Evolutionary conservation across 768 basidiomycete species (phyloP).

Genomic region (Tephrocybe rancida): DNA sequence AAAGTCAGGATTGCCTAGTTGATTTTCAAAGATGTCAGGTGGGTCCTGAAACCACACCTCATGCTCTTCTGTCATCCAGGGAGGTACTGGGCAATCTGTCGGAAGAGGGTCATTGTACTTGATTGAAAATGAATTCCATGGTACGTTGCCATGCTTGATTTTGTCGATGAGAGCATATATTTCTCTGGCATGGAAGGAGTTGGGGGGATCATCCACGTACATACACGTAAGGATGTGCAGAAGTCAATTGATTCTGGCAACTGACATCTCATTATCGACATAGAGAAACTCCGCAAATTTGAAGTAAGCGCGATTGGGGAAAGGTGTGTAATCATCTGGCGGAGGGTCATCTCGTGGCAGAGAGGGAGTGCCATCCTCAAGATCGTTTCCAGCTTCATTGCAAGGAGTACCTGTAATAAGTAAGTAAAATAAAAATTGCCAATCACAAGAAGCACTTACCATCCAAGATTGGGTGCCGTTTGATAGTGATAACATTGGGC

Average conservation of each 20-base stretch:
- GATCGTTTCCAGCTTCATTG: not conserved
- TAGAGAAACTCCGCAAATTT: slow-evolving; percentile 16
- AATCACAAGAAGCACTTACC: not conserved
- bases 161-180: slow-evolving; percentile 27
- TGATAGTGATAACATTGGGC: not conserved
- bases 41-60: slow-evolving; percentile 7
- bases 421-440: not conserved
- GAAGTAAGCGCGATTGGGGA: slow-evolving; percentile 8
- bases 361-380: not conserved
- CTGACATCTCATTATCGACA: slow-evolving; percentile 12
- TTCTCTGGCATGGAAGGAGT: slow-evolving; percentile 21
- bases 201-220: slow-evolving; percentile 7
- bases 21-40: not conserved
- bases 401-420: slow-evolving; percentile 6
- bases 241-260: slow-evolving; percentile 9
- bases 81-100: not conserved
- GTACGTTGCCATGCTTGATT: slow-evolving; percentile 23
- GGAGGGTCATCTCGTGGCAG: not conserved
- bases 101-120: slow-evolving; percentile 25
- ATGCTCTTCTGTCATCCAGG: slow-evolving; percentile 9
- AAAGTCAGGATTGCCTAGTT: slow-evolving; percentile 9
- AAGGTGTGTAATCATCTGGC: slow-evolving; percentile 7
- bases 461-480: slow-evolving; percentile 1
- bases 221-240: slow-evolving; percentile 10
- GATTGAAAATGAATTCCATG: slow-evolving; percentile 28